Conservation (phyloP, 2,329 filamentous ascomycete genomes). For the Chalaropsis thielavioides region DNA sequence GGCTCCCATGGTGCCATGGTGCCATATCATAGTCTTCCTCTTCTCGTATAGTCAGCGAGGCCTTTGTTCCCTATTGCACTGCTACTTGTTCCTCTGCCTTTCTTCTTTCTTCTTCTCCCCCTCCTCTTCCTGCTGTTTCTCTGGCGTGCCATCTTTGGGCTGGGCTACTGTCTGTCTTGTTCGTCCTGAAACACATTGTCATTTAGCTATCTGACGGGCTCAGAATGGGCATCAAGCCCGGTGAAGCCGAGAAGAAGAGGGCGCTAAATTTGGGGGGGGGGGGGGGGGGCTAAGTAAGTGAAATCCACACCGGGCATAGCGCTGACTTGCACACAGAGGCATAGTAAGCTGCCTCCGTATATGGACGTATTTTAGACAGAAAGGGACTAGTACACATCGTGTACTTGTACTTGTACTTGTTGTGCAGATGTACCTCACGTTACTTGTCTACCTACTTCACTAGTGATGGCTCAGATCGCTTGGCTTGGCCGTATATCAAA, state of each 20-base stretch:
- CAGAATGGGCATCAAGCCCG: neutral
- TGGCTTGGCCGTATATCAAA: neutral
- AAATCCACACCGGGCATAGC: neutral
- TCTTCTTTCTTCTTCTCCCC: neutral
- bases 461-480: neutral
- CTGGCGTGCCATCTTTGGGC: neutral
- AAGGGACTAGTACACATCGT: too few relatives aligned
- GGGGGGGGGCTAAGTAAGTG: neutral
- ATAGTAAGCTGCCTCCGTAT: neutral
- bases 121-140: neutral
- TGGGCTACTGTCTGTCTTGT: neutral
- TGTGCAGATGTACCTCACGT: neutral
- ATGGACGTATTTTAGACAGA: too few relatives aligned
- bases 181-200: slow-evolving; percentile 4
- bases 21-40: slow-evolving; percentile 2
- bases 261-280: neutral
- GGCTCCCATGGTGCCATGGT: neutral
- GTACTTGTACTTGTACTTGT: neutral
- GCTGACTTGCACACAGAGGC: neutral
- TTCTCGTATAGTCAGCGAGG: neutral
- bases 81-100: neutral
- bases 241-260: neutral
- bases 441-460: neutral
- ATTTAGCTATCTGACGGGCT: neutral
- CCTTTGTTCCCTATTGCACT: neutral